Base-by-base conservation (phyloP, 2,329 filamentous ascomycete genomes). In the Aspergillus japonicus region DNA sequence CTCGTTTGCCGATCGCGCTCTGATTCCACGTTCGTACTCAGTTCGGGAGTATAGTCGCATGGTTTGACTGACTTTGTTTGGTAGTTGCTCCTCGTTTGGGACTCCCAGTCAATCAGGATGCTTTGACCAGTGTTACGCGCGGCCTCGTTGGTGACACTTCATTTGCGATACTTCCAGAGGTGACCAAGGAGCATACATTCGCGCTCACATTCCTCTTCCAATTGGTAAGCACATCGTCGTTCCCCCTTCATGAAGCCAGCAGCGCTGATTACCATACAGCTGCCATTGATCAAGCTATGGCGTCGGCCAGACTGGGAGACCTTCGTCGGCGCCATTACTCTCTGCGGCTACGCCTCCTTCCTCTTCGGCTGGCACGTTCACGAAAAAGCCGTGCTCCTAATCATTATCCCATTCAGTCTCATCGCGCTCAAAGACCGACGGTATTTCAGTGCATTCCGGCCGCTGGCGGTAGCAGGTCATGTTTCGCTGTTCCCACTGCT, bases 331-430 rank as follows among this genome's bases (percentile, higher is more conserved):
- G 89, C 92, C 0, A 85, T 96, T 49, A 97, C 94, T 0, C 86
- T 98, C 16, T 98, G 95, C 71, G 95, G 91, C 60, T 99, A 97
- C 72, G 90, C 94, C 0, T 97, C 94, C 0, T 99, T 99, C 78
- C 83, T 99, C 10, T 98, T 98, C 68, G 94, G 95, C 58, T 99
- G 94, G 92, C 95, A 99, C 72, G 95, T 99, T 8, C 95, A 99
- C 70, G 95, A 99, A 73, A 99, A 99, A 77, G 95, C 95, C 1
- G 90, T 99, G 59, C 84, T 99, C 23, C 85, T 98, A 21, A 89
- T 98, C 71, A 92, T 99, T 66, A 90, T 98, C 52, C 95, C 95
- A 0, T 98, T 98, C 81, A 96, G 91, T 67, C 84, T 99, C 62
- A 89, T 98, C 61, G 93, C 94, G 0, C 85, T 98, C 54, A 90